These are phyloP conservation scores for Phyllosticta citriasiana DNA, from an alignment of 2,329 filamentous ascomycete species.

Conservation along the genomic window DNA sequence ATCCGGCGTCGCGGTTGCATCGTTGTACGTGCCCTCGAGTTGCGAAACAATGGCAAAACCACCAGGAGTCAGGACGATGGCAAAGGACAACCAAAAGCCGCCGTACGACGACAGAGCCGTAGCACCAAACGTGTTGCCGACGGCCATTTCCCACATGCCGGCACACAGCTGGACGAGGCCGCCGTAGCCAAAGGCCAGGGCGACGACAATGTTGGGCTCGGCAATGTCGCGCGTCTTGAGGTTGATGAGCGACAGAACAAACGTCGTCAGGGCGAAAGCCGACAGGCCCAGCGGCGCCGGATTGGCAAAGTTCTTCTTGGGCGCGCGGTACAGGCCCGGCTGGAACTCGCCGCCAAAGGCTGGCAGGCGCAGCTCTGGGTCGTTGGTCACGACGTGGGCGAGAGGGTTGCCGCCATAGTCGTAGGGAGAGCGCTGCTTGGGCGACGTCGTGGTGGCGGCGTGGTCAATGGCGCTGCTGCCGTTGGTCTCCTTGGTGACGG, in stretches of 20 bases:
- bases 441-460: slow-evolving; percentile 11
- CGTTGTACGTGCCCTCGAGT: slow-evolving; percentile 22
- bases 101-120: slow-evolving; percentile 47
- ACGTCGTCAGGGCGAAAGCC: slow-evolving; percentile 51
- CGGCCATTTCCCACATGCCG: slow-evolving; percentile 38
- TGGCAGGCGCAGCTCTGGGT: slow-evolving; percentile 34
- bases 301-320: slow-evolving; percentile 38
- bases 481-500: slow-evolving; percentile 13
- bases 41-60: slow-evolving; percentile 34
- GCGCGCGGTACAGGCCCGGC: slow-evolving; percentile 40
- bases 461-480: slow-evolving; percentile 31
- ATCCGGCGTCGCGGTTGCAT: slow-evolving; percentile 33
- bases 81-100: slow-evolving; percentile 47
- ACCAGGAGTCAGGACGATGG: slow-evolving; percentile 43
- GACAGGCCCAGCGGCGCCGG: slow-evolving; percentile 47
- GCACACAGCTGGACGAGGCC: slow-evolving; percentile 34
- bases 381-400: slow-evolving; percentile 40
- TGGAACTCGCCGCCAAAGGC: slow-evolving; percentile 45
- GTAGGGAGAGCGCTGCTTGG: slow-evolving; percentile 35
- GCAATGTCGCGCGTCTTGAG: slow-evolving; percentile 25
- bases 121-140: slow-evolving; percentile 48
- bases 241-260: slow-evolving; percentile 40
- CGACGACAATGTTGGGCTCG: slow-evolving; percentile 31
- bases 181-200: slow-evolving; percentile 32
- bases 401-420: slow-evolving; percentile 44